Evolutionary conservation across 441 rosid genomes (phyloP), one percentile per base, ranked within the genome.

Genomic region (Breynia disticha): DNA sequence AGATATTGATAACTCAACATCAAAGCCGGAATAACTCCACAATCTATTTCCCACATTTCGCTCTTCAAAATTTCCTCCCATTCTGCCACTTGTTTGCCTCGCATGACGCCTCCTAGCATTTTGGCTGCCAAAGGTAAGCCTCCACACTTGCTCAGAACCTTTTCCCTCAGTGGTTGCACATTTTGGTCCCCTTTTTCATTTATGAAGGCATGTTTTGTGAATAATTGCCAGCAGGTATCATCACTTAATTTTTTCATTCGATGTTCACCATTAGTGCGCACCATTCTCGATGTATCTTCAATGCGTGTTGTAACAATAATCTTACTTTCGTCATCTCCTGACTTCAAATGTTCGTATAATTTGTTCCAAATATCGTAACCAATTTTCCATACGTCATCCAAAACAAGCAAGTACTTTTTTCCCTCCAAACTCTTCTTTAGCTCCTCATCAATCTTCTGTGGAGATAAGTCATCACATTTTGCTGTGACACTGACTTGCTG

Each of bases 321-420:
- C 55, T 50, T 72, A 38, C 76, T 72, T 38, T 67, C 70, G 0
- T 0, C 16, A 14, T 42, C 52, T 0, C 46, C 47, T 1, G 13
- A 16, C 11, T 38, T n/a, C 39, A 63, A 56, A 1, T 66, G 72
- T 5, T 0, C 1, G 11, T 17, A 28, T 15, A 72, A 16, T 0
- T 0, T 0, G 0, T 16, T 45, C 72, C 72, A 72, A 0, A 43
- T 10, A 1, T 14, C 28, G 38, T 48, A 52, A 16, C 19, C 13
- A 13, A 41, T 53, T 3, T 50, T 37, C 72, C 72, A 68, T 0
- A 60, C 35, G 14, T 67, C 72, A 45, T 67, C 76, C 14, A 67
- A 21, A 43, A 72, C 61, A 28, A 72, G n/a, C 45, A 63, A 49
- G 48, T 55, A 37, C 32, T 39, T 63, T 44, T 55, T 55, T 15